Conservation (phyloP, 2,329 filamentous ascomycete genomes). For the Hyphodiscus sp. region DNA sequence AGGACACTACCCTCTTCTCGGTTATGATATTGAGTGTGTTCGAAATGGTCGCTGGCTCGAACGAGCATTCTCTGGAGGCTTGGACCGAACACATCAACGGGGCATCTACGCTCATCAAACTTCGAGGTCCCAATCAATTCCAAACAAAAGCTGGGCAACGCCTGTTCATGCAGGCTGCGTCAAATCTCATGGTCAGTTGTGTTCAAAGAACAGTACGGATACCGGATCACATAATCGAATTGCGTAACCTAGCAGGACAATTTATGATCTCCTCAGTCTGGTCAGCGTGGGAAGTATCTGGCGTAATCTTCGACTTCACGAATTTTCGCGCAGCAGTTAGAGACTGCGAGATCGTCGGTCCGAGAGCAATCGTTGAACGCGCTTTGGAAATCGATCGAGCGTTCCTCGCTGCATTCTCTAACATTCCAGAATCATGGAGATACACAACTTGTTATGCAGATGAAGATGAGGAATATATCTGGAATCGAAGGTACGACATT, state of each 20-base stretch:
- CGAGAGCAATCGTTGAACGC: conserved; percentile 12
- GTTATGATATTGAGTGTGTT: conserved; percentile 49
- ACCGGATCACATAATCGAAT: conserved; percentile 40
- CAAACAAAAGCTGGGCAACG: conserved; percentile 38
- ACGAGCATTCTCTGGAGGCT: conserved; percentile 40
- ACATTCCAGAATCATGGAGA: conserved; percentile 16
- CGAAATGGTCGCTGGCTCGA: conserved; percentile 45
- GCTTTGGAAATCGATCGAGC: conserved; percentile 21
- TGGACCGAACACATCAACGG: conserved; percentile 50
- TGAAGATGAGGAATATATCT: conserved; percentile 20
- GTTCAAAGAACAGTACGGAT: conserved; percentile 43
- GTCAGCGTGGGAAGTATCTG: conserved; percentile 38
- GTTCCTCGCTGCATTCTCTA: conserved; percentile 12
- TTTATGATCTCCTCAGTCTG: conserved; percentile 32
- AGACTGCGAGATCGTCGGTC: conserved; percentile 29
- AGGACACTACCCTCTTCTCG: conserved; percentile 48
- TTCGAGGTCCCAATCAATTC: conserved; percentile 44
- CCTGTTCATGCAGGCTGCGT: conserved; percentile 49
- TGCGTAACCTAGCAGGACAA: conserved; percentile 36
- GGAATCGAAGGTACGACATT: conserved; percentile 24
- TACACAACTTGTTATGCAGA: conserved; percentile 21
- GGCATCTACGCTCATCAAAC: conserved; percentile 42
- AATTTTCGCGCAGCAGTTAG: conserved; percentile 18
- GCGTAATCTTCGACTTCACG: conserved; percentile 31
- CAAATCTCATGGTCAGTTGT: conserved; percentile 45